Base-by-base conservation (phyloP, 179 eudicot genomes). In the Spergularia azorica region DNA sequence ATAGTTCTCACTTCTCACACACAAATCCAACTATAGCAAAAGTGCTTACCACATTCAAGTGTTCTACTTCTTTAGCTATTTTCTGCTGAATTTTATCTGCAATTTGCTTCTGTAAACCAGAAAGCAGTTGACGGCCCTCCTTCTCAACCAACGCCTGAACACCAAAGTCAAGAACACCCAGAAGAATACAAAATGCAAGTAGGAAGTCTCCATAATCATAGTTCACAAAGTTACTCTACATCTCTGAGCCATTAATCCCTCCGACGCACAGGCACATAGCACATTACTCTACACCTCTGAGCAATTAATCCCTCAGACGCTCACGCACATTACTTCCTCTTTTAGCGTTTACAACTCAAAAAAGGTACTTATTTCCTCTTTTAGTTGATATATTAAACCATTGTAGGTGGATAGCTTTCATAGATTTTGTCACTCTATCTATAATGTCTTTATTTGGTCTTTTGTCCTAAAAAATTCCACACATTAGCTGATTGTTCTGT, bases 41-140 rank as follows among this genome's bases (percentile, higher is more conserved):
- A 64, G 67, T 56, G 38, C 46, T 68, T 79, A 91, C 96, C 88
- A 9, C 56, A 67, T 81, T 70, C 71, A 91, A 88, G 57, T 76
- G 81, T 48, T 84, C 85, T 76, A 78, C 79, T 83, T 91, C 96
- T 72, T 84, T 82, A 36, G 69, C 74, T 65, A 87, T 61, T 70
- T 76, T 84, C n/a, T 20, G 75, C 14, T 82, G 75, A 67, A 82
- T 4, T 54, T 76, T 88, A 77, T 65, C 79, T 0, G 75, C 69
- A 70, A 70, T 32, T 57, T 79, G 66, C 32, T 79, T 71, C 72
- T 70, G 72, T 26, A 43, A 21, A 60, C 60, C 83, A 14, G 79
- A 39, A 41, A 80, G 65, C 20, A 52, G 54, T 65, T 82, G 60
- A 54, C 52, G 76, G 10, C 72, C 82, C 48, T 79, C 82, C 43